Evolutionary conservation across 2,329 filamentous ascomycete genomes (phyloP).

Genomic region (Diaporthe sp.): DNA sequence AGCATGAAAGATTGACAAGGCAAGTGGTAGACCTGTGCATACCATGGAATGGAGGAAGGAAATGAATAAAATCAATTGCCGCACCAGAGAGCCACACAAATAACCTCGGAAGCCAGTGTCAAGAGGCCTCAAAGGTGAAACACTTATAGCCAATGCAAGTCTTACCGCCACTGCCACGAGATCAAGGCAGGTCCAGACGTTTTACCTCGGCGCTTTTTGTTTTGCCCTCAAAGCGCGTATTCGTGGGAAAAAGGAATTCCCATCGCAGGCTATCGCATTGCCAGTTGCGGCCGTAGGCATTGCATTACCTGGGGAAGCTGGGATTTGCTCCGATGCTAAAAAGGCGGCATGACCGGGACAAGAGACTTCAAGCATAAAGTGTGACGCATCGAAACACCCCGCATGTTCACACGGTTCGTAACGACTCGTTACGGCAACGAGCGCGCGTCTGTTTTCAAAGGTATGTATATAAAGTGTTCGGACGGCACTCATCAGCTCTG

Average conservation of each 20-base stretch:
- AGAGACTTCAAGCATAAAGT: slow-evolving; percentile 13
- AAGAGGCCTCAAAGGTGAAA: slow-evolving; percentile 13
- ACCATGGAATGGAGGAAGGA: background rate
- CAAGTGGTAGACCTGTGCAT: background rate
- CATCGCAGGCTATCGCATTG: background rate
- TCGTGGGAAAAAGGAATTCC: background rate
- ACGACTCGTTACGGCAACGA: slow-evolving; percentile 16
- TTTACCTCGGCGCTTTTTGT: background rate
- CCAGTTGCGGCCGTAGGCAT: background rate
- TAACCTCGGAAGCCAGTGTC: background rate
- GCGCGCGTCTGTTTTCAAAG: background rate
- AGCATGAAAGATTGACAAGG: background rate
- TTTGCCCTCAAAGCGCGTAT: background rate
- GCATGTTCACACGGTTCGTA: slow-evolving; percentile 5
- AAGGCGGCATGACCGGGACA: slow-evolving; percentile 30
- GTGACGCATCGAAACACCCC: slow-evolving; percentile 29
- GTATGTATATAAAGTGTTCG: background rate
- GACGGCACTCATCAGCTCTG: too few species aligned
- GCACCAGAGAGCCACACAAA: background rate
- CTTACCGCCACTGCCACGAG: background rate
- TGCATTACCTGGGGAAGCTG: slow-evolving; percentile 5
- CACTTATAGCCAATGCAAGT: background rate
- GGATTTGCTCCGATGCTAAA: slow-evolving; percentile 11
- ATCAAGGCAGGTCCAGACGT: background rate
- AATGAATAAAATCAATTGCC: background rate